phyloP scores from a whole-genome alignment of 1,284 basidiomycete genomes.

The Polyporus tsugae region DNA sequence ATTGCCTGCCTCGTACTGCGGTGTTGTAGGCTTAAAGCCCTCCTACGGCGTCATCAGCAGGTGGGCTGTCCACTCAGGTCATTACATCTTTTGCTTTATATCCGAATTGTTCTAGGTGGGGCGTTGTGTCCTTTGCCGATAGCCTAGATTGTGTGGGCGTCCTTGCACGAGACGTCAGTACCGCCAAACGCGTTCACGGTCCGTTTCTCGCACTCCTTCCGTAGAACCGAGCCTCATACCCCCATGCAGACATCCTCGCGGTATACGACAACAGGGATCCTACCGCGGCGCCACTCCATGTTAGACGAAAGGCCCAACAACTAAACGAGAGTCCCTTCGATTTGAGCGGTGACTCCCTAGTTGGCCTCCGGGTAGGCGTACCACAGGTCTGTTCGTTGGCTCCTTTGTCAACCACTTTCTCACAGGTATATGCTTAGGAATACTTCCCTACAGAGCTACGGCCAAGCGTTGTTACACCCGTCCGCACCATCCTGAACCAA shows the following conservation, averaged over 20 bases:
- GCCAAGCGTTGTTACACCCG: conserved; percentile 52
- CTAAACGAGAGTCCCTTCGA: conserved; percentile 25
- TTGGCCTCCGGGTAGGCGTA: conserved; percentile 66
- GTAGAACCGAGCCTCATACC: conserved; percentile 4
- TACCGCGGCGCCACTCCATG: conserved; percentile 64
- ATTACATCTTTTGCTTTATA: not conserved
- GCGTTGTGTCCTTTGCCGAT: conserved; percentile 93
- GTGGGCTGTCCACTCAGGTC: conserved; percentile 45
- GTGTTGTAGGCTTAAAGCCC: conserved; percentile 92
- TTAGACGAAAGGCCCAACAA: conserved; percentile 46
- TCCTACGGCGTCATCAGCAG: conserved; percentile 93
- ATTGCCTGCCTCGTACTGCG: conserved; percentile 94
- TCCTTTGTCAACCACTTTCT: conserved; percentile 34
- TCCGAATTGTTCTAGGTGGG: conserved; percentile 66
- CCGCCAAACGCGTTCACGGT: conserved; percentile 71
- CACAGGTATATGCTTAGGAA: conserved; percentile 54
- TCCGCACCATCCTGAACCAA: conserved; percentile 56
- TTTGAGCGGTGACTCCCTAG: conserved; percentile 36
- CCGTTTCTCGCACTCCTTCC: conserved; percentile 35
- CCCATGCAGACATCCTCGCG: conserved; percentile 64
- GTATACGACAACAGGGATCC: conserved; percentile 81
- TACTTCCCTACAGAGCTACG: conserved; percentile 84
- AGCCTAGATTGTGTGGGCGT: conserved; percentile 95
- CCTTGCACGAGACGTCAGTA: conserved; percentile 63
- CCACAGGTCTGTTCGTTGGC: conserved; percentile 49